Conservation (phyloP, 208 protist species). For the Porcisia deanei region DNA sequence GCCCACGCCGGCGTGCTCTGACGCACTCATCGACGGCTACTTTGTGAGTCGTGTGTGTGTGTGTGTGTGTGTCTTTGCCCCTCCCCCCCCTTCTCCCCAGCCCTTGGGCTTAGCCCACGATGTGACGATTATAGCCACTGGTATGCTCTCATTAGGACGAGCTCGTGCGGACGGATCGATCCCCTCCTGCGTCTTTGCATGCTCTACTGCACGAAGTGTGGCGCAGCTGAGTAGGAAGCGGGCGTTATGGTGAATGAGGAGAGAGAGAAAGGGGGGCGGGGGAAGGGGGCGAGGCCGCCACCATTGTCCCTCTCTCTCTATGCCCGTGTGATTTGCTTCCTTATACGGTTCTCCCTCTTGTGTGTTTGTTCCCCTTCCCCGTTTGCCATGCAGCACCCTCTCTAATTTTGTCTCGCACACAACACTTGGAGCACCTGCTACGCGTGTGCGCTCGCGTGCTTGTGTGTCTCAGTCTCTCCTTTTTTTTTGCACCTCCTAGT, state of each 20-base stretch:
- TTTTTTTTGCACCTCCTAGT: background rate
- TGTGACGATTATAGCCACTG: background rate
- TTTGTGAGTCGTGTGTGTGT: constrained; percentile 7
- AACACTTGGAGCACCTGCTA: background rate
- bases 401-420: background rate
- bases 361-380: background rate
- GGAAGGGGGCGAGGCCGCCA: background rate
- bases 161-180: background rate
- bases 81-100: background rate
- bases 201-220: background rate
- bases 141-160: background rate
- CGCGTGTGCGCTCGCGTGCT: background rate
- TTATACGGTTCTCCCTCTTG: background rate
- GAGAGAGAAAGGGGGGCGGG: too few species aligned
- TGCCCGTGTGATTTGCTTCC: background rate
- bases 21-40: background rate
- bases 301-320: background rate
- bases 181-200: background rate
- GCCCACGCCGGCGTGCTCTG: background rate
- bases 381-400: background rate
- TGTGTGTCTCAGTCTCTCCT: background rate
- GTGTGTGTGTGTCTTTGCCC: background rate
- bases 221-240: too few species aligned
- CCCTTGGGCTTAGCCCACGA: background rate
- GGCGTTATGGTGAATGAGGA: too few species aligned